A percentile compares a stretch with the other conserved stretches of the same genome.
phyloP scores from a whole-genome alignment of 306 rosid species.

The Vigna mungo region DNA sequence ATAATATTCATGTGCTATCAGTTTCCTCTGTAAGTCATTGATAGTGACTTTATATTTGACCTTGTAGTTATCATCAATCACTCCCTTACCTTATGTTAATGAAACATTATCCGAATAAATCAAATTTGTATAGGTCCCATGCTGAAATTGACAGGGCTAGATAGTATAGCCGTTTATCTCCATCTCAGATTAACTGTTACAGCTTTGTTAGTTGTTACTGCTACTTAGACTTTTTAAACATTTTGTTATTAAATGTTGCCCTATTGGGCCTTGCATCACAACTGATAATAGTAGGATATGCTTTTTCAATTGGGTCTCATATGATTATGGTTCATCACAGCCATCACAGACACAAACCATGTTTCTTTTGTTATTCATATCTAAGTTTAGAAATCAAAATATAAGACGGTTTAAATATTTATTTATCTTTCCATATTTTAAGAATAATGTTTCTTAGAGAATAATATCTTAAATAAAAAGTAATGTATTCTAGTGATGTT shows the following conservation, averaged over 20 bases:
- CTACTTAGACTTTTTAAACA: background rate
- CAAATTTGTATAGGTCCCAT: slow-evolving; percentile 42
- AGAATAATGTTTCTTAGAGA: no score
- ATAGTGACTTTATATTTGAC: slow-evolving; percentile 65
- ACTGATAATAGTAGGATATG: background rate
- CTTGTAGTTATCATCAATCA: slow-evolving; percentile 48
- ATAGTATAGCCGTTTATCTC: slow-evolving; percentile 23
- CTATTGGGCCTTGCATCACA: slow-evolving; percentile 11
- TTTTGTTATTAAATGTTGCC: background rate
- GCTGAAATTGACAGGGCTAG: slow-evolving; percentile 31
- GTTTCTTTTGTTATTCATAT: background rate
- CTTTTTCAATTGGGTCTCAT: background rate
- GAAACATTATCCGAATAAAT: slow-evolving; percentile 46
- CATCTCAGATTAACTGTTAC: background rate
- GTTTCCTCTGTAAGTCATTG: slow-evolving; percentile 38
- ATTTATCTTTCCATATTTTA: no score
- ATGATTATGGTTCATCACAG: background rate
- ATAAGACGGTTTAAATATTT: no score
- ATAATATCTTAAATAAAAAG: no score
- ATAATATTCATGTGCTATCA: slow-evolving; percentile 38
- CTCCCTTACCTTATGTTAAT: slow-evolving; percentile 27
- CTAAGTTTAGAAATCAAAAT: no score
- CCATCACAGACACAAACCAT: background rate
- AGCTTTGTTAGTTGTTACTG: background rate
- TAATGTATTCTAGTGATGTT: no score